Evolutionary conservation across 2,329 filamentous ascomycete species (phyloP).

Genomic region (Trichophyton benhamiae): DNA sequence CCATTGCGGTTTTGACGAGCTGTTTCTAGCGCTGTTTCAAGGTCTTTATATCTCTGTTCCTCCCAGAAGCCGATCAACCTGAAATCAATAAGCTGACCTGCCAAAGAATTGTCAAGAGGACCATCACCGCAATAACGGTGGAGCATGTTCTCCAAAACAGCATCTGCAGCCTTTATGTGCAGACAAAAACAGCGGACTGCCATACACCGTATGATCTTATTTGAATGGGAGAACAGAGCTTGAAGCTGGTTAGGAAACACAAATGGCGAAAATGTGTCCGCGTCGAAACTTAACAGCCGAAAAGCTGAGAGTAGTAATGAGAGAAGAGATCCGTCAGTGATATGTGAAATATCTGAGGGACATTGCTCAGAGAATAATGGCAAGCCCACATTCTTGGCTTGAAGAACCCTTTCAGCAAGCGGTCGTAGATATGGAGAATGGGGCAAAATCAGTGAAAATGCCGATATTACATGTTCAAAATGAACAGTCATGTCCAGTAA

Average conservation of each 20-base stretch:
- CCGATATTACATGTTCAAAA: constrained; percentile 44
- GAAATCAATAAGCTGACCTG: constrained; percentile 66
- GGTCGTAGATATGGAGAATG: constrained; percentile 68
- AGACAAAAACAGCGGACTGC: constrained; percentile 70
- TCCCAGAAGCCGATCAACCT: constrained; percentile 57
- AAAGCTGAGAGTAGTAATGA: constrained; percentile 56
- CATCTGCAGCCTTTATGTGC: constrained; percentile 67
- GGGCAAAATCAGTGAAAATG: constrained; percentile 68
- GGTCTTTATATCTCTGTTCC: constrained; percentile 42
- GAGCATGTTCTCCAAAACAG: constrained; percentile 61
- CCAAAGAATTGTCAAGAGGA: constrained; percentile 57
- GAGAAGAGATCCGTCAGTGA: constrained; percentile 31
- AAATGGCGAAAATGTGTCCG: constrained; percentile 51
- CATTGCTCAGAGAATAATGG: constrained; percentile 23
- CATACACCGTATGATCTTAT: constrained; percentile 59
- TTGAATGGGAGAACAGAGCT: constrained; percentile 49
- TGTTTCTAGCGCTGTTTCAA: constrained; percentile 25
- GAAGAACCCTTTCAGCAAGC: constrained; percentile 48
- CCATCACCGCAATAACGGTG: constrained; percentile 51
- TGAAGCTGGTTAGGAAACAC: constrained; percentile 58
- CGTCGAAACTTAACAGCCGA: constrained; percentile 67
- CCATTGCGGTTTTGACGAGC: constrained; percentile 17
- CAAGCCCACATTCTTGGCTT: constrained; percentile 24
- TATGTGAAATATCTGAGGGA: constrained; percentile 20
- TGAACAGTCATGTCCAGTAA: constrained; percentile 22